Base-by-base conservation (phyloP, 2,329 filamentous ascomycete species). In the Pseudogymnoascus sp. region DNA sequence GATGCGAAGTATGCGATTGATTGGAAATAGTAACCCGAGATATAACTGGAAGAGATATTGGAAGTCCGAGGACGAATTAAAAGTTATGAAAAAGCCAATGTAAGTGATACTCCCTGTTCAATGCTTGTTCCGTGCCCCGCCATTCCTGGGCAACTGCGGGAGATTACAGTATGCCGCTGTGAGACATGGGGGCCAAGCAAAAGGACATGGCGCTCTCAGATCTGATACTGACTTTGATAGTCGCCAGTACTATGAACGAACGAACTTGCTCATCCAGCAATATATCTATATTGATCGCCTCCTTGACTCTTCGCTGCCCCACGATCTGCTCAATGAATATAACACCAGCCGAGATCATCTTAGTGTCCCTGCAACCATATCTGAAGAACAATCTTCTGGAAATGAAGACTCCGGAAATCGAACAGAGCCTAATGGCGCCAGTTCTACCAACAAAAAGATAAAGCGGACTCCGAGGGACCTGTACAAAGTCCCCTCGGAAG, bases 241-340 rank as follows among this genome's bases (percentile, higher is more conserved):
- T 64, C 88, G 92, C 55, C 72, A 87, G 70, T 97, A 96, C 76
- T 96, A 97, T 71, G 87, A 95, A 78, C 85, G 90, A 45, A 93
- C 87, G 71, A 97, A 97, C 75, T 86, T 87, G 67, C 80, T 97
- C 45, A 86, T 97, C 63, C 89, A 94, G 73, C 89, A 96, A 72
- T 97, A 97, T 73, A 80, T 95, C 65, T 97, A 95, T 73, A 96
- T 97, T 69, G 93, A 97, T 75, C 85, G 88, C 60, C 79, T 97
- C 62, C 82, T 97, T 64, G 92, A 96, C 75, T 96, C 91, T 7
- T 92, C 90, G 31, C 83, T 96, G n/a, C 92, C 92, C 1, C 92
- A 96, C 71, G 87, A 93, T 69, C 79, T 97, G 48, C 86, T 97
- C 63, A 92, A 95, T 71, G 92, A 97, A 74, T 97, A 96, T 74